phyloP scores from a whole-genome alignment of 495 filamentous ascomycete species.

The Saxispiralis lemnorum region DNA sequence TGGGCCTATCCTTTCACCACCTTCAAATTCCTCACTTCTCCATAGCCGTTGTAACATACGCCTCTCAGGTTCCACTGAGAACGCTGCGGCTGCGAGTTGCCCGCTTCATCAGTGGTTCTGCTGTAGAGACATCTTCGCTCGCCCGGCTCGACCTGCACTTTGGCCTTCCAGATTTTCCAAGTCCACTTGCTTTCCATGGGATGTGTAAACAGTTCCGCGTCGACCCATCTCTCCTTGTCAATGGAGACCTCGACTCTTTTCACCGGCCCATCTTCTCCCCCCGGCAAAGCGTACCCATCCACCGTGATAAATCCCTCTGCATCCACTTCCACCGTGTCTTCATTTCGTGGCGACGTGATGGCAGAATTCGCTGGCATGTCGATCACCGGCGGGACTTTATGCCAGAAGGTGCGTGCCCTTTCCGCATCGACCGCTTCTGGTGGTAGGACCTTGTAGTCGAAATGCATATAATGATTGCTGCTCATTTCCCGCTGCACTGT shows the following conservation, averaged over 20 bases:
- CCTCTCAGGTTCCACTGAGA: conserved; percentile 41
- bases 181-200: conserved; percentile 27
- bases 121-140: conserved; percentile 29
- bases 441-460: conserved; percentile 27
- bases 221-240: conserved; percentile 35
- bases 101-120: conserved; percentile 33
- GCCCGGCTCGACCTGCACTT: conserved; percentile 18
- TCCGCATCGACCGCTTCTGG: conserved; percentile 20
- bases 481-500: conserved; percentile 20
- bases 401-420: conserved; percentile 32
- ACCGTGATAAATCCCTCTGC: conserved; percentile 29
- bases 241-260: conserved; percentile 33
- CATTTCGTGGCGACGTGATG: conserved; percentile 31
- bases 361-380: conserved; percentile 32
- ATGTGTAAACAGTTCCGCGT: conserved; percentile 23
- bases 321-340: conserved; percentile 22
- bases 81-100: conserved; percentile 31
- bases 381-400: conserved; percentile 17
- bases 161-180: conserved; percentile 32
- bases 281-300: conserved; percentile 41
- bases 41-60: conserved; percentile 45
- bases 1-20: too few species aligned
- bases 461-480: conserved; percentile 22
- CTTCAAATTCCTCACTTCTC: too few species aligned
- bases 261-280: conserved; percentile 37